These are phyloP conservation scores for Phytophthora meadii DNA, from an alignment of 352 stramenopile genomes.

Conservation along the genomic window DNA sequence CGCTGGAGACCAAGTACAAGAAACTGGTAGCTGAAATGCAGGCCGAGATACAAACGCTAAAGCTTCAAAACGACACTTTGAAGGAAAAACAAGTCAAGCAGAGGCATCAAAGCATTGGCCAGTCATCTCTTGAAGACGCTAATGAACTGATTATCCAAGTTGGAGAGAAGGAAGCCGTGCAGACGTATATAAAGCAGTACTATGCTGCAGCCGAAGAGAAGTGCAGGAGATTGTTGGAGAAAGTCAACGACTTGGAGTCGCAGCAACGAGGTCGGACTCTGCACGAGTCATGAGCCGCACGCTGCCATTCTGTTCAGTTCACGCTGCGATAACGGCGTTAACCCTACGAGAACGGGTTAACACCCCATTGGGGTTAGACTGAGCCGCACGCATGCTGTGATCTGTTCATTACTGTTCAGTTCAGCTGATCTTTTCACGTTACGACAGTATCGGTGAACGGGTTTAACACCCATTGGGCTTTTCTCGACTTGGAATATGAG, in stretches of 20 bases:
- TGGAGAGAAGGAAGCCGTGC: slow-evolving; percentile 53
- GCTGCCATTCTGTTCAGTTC: too few relatives aligned
- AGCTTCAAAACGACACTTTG: slow-evolving; percentile 36
- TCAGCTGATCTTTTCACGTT: too few relatives aligned
- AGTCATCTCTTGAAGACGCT: slow-evolving; percentile 13
- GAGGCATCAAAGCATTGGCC: slow-evolving; percentile 24
- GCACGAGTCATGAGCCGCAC: too few relatives aligned
- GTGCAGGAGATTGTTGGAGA: slow-evolving; percentile 42
- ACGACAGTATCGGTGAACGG: too few relatives aligned
- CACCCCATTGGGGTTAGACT: too few relatives aligned
- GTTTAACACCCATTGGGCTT: too few relatives aligned
- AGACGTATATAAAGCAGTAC: slow-evolving; percentile 59
- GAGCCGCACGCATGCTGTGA: too few relatives aligned
- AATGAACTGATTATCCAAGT: slow-evolving; percentile 27
- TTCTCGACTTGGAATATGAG: too few relatives aligned
- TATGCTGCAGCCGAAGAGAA: slow-evolving; percentile 57
- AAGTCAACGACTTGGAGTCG: slow-evolving; percentile 41
- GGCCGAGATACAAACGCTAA: slow-evolving; percentile 23
- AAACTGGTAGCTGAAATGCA: slow-evolving; percentile 21
- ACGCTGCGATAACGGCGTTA: too few relatives aligned
- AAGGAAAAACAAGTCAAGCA: slow-evolving; percentile 11
- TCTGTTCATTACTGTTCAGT: too few relatives aligned
- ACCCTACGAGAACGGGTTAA: too few relatives aligned
- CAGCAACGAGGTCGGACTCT: slow-evolving; percentile 11
- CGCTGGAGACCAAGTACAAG: slow-evolving; percentile 20